Evolutionary conservation across 1,284 basidiomycete species (phyloP).

Genomic region (Moesziomyces aphidis): DNA sequence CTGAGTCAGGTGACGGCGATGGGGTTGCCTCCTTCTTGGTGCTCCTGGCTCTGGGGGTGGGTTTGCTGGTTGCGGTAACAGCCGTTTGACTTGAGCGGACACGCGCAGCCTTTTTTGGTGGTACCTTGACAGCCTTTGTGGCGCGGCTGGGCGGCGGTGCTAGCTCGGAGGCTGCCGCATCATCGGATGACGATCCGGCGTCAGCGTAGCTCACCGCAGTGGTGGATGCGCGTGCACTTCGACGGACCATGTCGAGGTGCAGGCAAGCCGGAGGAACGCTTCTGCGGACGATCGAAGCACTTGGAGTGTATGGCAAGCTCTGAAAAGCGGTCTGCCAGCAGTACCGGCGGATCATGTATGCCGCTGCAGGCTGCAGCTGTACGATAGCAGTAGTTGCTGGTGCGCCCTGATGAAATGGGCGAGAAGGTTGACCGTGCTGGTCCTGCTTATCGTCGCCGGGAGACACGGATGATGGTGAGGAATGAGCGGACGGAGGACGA

Average conservation of each 20-base stretch:
- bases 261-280: neutral
- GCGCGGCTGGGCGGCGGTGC: constrained; percentile 12
- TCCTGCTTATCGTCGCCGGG: too few species aligned
- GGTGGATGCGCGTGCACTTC: constrained; percentile 34
- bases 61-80: neutral
- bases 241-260: constrained; percentile 21
- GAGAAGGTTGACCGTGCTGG: too few species aligned
- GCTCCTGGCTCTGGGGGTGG: neutral
- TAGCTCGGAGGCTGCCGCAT: neutral
- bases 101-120: constrained; percentile 1
- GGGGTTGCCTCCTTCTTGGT: neutral
- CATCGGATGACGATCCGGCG: constrained; percentile 9
- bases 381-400: neutral
- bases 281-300: neutral
- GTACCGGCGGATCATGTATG: neutral
- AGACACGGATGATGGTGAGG: neutral
- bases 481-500: too few species aligned
- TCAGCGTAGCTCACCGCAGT: constrained; percentile 25
- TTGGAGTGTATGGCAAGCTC: neutral
- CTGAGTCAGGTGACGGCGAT: neutral
- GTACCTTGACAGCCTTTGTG: constrained; percentile 11
- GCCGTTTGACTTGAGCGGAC: neutral
- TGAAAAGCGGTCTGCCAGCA: neutral
- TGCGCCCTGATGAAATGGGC: neutral
- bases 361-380: neutral